Conservation (phyloP, 805 yeast species). For the Osmozyma mogii region DNA sequence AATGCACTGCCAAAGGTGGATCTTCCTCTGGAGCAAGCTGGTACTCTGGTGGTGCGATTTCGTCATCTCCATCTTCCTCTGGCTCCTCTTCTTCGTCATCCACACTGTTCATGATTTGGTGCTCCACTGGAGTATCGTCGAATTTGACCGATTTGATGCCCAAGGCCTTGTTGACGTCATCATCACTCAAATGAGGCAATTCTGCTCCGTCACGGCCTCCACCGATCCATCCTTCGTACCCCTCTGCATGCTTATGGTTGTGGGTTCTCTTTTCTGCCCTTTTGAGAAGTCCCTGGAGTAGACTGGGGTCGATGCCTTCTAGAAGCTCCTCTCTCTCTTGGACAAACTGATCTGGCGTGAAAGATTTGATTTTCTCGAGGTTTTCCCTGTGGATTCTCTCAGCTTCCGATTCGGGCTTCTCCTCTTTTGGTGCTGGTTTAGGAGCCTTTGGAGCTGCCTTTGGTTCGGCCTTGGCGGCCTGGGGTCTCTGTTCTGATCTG, state of each 20-base stretch:
- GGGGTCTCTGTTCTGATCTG: constrained; percentile 24
- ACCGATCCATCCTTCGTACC: constrained; percentile 35
- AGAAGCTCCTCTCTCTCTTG: constrained; percentile 61
- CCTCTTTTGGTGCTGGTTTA: constrained; percentile 1
- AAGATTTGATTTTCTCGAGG: constrained; percentile 46
- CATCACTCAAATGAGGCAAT: constrained; percentile 25
- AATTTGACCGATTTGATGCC: constrained; percentile 28
- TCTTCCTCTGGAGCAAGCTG: constrained; percentile 32
- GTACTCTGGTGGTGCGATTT: constrained; percentile 34
- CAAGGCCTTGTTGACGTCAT: constrained; percentile 31
- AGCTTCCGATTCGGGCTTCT: constrained; percentile 41
- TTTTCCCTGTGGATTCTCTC: constrained; percentile 76
- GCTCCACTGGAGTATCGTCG: constrained; percentile 12
- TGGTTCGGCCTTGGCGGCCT: not conserved
- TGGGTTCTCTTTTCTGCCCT: constrained; percentile 44
- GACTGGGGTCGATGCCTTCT: constrained; percentile 58
- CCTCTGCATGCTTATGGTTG: constrained; percentile 32
- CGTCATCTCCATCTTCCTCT: constrained; percentile 38
- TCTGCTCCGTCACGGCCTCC: constrained; percentile 29
- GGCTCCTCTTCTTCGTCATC: constrained; percentile 20
- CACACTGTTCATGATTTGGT: constrained; percentile 17
- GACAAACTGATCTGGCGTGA: constrained; percentile 60
- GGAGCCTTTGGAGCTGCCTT: too few species aligned
- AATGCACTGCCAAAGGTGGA: constrained; percentile 51
- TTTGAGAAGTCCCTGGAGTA: constrained; percentile 49